Percentiles rank a stretch among this genome's conserved stretches.
Evolutionary conservation across 371 early-diverging fungal genomes (phyloP).

Genomic region (Saksenaea vasiformis): DNA sequence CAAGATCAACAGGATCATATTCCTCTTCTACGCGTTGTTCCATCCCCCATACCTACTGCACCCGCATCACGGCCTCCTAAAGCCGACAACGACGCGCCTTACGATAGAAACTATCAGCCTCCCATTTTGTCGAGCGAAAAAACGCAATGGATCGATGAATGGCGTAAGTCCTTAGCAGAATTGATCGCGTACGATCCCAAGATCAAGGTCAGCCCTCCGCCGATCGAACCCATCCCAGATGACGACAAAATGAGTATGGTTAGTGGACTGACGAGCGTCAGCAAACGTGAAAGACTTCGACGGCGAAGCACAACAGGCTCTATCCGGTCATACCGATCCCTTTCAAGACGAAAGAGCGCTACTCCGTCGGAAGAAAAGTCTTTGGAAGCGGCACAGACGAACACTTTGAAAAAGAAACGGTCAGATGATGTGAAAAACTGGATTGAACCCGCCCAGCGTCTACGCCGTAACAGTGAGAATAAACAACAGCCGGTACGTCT

Average conservation of each 20-base stretch:
- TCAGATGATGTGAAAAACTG: slow-evolving; percentile 48
- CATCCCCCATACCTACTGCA: neutral
- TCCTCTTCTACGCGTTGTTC: neutral
- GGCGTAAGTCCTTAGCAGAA: slow-evolving; percentile 23
- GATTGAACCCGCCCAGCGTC: slow-evolving; percentile 20
- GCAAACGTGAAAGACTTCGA: neutral
- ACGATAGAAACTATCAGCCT: neutral
- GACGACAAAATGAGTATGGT: slow-evolving; percentile 10
- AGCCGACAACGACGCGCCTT: neutral
- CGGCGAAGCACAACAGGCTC: neutral
- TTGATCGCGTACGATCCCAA: slow-evolving; percentile 16
- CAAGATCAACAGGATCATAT: neutral
- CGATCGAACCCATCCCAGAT: slow-evolving; percentile 17
- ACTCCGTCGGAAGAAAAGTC: neutral
- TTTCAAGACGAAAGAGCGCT: neutral
- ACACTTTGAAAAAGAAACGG: slow-evolving; percentile 34
- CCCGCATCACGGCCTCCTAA: neutral
- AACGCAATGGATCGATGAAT: slow-evolving; percentile 25
- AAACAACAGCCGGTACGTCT: slow-evolving; percentile 8
- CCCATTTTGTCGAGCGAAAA: slow-evolving; percentile 15
- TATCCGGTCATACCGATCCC: neutral
- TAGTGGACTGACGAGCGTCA: slow-evolving; percentile 17
- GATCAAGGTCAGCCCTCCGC: slow-evolving; percentile 12
- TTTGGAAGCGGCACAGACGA: neutral
- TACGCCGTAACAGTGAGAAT: neutral